Evolutionary conservation across 257 asterid genomes (phyloP).

Genomic region (Rauvolfia tetraphylla): DNA sequence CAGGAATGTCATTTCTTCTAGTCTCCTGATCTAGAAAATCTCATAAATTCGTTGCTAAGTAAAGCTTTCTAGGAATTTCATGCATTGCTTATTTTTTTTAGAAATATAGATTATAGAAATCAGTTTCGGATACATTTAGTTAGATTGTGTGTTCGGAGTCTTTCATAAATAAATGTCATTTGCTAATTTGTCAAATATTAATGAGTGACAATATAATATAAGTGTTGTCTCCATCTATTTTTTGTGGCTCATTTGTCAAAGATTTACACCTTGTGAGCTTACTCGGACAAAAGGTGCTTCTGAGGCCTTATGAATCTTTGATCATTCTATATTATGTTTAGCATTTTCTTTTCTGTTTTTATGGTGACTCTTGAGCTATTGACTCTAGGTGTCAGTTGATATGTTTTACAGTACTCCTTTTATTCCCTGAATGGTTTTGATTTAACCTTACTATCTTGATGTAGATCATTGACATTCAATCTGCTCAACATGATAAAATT

Average conservation of each 20-base stretch:
- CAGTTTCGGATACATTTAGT: background rate
- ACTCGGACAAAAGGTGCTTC: background rate
- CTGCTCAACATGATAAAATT: background rate
- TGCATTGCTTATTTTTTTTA: background rate
- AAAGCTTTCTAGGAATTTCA: background rate
- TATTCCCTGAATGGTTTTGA: background rate
- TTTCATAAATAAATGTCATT: background rate
- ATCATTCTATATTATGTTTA: background rate
- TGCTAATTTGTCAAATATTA: background rate
- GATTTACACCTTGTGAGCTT: background rate
- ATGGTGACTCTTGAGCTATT: background rate
- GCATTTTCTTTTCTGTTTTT: background rate
- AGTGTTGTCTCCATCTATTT: background rate
- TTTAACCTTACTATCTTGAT: background rate
- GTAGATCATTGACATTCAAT: background rate
- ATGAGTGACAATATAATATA: background rate
- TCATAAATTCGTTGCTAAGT: background rate
- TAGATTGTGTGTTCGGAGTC: background rate
- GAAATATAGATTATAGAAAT: background rate
- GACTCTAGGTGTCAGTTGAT: background rate
- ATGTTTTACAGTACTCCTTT: background rate
- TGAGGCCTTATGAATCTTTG: background rate
- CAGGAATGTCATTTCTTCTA: background rate
- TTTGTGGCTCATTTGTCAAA: background rate
- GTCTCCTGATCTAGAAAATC: background rate